Base-by-base conservation (phyloP, 768 basidiomycete species). In the Termitomyces sp. region DNA sequence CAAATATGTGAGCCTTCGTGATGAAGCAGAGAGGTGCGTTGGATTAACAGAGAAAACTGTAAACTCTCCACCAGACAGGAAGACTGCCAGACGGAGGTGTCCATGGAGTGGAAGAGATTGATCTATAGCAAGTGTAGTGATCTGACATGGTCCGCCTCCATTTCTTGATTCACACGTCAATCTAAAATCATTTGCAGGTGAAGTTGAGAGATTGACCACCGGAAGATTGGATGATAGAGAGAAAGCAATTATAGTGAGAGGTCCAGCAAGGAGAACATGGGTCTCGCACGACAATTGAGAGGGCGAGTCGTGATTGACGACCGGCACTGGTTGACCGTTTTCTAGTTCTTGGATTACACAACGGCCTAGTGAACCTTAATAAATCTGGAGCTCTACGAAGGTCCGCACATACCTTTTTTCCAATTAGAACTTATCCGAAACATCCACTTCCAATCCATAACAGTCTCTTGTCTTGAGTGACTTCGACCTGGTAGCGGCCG, bases 391-490 rank as follows among this genome's bases (percentile, higher is more conserved):
- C 19, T 41, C 19, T n/a, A 14, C 49, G n/a, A 30, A 50, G 5
- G n/a, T 38, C 21, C 49, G 28, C 23, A 49, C 77, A 61, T 63
- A 91, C 90, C 90, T 70, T 72, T 87, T 67, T 79, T 80, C 90
- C 90, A 92, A 62, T 91, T 91, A 15, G 83, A 83, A 62, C 87
- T 89, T 60, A 91, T 87, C 54, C 87, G 79, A 68, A 90, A 91
- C 89, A 91, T 90, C 81, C 82, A 87, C 69, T 89, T 91, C 89
- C 89, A 92, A 65, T 89, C 83, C 65, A 77, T 81, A 46, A 70
- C 56, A 31, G 73, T 66, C 37, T 70, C 67, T 19, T 71, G 65
- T 19, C 74, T 71, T 31, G 64, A 63, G 57, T 71, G 60, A 5
- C 73, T 79, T 66, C 84, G 70, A 28, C 75, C 76, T 11, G 87